A percentile compares a stretch with the other conserved stretches of the same genome.
Evolutionary conservation across 2,329 filamentous ascomycete genomes (phyloP).

Genomic region (Curvularia verruculosa): DNA sequence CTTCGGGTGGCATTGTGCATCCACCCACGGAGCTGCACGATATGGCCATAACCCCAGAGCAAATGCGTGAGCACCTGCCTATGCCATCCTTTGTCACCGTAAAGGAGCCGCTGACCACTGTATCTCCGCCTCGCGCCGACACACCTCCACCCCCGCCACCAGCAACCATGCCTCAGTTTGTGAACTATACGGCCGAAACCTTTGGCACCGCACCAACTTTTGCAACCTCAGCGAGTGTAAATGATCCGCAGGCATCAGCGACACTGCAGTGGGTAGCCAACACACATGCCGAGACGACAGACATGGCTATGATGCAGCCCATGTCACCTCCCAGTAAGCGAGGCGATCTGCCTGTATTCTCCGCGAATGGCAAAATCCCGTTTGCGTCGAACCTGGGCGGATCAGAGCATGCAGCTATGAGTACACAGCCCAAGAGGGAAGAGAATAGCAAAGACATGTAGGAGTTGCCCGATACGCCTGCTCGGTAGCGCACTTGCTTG

Average conservation of each 20-base stretch:
- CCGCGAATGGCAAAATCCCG: slow-evolving; percentile 48
- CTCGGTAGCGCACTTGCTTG: slow-evolving; percentile 18
- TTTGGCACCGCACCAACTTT: slow-evolving; percentile 19
- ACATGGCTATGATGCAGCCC: slow-evolving; percentile 17
- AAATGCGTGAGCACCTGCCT: slow-evolving; percentile 46
- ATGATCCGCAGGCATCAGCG: slow-evolving; percentile 23
- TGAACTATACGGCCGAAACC: slow-evolving; percentile 37
- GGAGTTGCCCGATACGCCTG: slow-evolving; percentile 55
- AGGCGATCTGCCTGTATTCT: slow-evolving; percentile 57
- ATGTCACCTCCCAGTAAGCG: slow-evolving; percentile 46
- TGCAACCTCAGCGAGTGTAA: background rate
- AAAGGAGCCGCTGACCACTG: slow-evolving; percentile 25
- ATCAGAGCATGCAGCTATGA: slow-evolving; percentile 5
- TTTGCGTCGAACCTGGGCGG: slow-evolving; percentile 37
- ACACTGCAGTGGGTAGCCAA: slow-evolving; percentile 45
- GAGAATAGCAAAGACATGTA: slow-evolving; percentile 45
- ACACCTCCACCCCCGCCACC: slow-evolving; percentile 49
- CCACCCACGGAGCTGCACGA: slow-evolving; percentile 40
- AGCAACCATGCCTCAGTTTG: slow-evolving; percentile 39
- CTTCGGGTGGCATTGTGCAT: slow-evolving; percentile 28
- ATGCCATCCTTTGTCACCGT: slow-evolving; percentile 40
- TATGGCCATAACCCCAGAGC: slow-evolving; percentile 43
- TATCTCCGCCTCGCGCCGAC: slow-evolving; percentile 43
- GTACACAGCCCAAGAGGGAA: slow-evolving; percentile 9
- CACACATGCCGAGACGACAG: slow-evolving; percentile 20